Base-by-base conservation (phyloP, 2,329 filamentous ascomycete genomes). In the Fusarium coffeatum region DNA sequence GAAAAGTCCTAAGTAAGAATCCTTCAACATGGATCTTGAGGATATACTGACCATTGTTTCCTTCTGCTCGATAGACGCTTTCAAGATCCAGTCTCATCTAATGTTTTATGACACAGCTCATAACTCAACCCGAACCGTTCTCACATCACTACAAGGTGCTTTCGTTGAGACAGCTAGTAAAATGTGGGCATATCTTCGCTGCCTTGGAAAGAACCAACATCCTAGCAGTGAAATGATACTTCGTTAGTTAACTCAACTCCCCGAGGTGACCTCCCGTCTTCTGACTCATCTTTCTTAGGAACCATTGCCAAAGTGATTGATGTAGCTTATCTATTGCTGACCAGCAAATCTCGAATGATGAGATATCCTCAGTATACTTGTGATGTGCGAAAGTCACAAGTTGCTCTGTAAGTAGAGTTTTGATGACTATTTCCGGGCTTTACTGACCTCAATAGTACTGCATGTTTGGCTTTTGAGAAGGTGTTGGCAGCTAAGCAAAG, bases 71-170 rank as follows among this genome's bases (percentile, higher is more conserved):
- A 34, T 53, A 88, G 86, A 86, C 73, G 82, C 89, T 6, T 93
- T 98, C 83, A 94, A 94, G 78, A 89, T 96, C 55, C 93, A 97
- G 77, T 90, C 94, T 54, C 92, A 96, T 73, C 84, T 89, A 51
- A 94, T 97, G 89, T 92, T 93, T 78, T 90, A 93, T 73, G 93
- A 97, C 78, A 92, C 92, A 7, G 80, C 85, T 6, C 90, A 95
- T 82, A 98, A 98, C 81, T 87, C 89, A 6, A 77, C 86, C 10
- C 72, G 78, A 6, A 92, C 90, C 0, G 91, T 96, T 15, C 83
- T 95, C 7, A 79, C 81, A n/a, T 97, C 96, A 72, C 82, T 98
- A 6, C 88, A 90, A 74, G 85, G 86, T n/a, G 89, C 89, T 32
- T 95, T 98, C 74, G 75, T 83, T 20, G 93, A 97, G 78, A 90